Percentiles rank a stretch among this genome's conserved stretches.
These are phyloP conservation scores for Suhomyces atakaporum DNA, from an alignment of 1,139 yeast genomes.

Conservation along the genomic window DNA sequence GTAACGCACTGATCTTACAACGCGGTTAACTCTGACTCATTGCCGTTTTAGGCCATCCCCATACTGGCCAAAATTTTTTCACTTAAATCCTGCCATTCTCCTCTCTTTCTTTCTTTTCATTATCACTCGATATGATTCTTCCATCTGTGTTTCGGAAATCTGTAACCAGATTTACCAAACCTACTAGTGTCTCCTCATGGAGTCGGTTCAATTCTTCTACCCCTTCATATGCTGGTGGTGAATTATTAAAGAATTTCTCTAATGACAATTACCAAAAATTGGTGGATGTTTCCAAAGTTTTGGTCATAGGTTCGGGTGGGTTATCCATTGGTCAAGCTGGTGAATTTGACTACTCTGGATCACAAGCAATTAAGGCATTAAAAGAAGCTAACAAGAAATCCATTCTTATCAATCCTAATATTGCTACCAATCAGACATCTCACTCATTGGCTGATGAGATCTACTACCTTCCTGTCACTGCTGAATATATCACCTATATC, in stretches of 20 bases:
- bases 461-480: conserved; percentile 93
- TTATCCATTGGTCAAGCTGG: conserved; percentile 99
- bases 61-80: conserved; percentile 14
- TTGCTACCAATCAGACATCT: conserved; percentile 96
- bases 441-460: conserved; percentile 94
- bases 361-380: conserved; percentile 95
- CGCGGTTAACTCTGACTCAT: conserved; percentile 43
- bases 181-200: conserved; percentile 11
- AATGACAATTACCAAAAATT: conserved; percentile 54
- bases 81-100: conserved; percentile 11
- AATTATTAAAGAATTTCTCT: conserved; percentile 46
- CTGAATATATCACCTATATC: conserved; percentile 91
- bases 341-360: conserved; percentile 96
- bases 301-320: conserved; percentile 97
- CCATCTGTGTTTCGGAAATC: conserved; percentile 8
- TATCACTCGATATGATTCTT: conserved; percentile 7
- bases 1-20: conserved; percentile 37
- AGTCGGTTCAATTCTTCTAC: conserved; percentile 9
- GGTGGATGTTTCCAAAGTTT: conserved; percentile 85
- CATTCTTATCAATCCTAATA: conserved; percentile 91
- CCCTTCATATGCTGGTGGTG: conserved; percentile 56
- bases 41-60: conserved; percentile 31
- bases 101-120: conserved; percentile 7
- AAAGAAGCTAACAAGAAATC: conserved; percentile 86
- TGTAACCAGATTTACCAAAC: conserved; percentile 7